Evolutionary conservation across 352 stramenopile genomes (phyloP), one percentile per base, ranked within the genome.

Genomic region (Globisporangium emineosum): DNA sequence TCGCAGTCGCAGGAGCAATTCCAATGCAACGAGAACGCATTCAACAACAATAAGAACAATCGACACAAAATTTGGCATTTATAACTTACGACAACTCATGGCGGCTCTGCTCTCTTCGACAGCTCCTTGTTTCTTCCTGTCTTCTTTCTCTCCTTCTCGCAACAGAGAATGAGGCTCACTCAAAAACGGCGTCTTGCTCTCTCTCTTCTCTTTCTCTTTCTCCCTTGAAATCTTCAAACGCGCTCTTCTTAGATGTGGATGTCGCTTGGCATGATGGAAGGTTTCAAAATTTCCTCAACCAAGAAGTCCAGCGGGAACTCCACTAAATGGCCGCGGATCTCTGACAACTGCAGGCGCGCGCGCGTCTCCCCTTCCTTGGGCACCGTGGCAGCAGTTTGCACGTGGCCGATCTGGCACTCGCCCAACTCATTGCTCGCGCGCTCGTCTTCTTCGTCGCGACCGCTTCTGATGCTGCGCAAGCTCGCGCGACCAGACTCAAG

Each of bases 251-350:
- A 96, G 77, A 94, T 94, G 76, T 96, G 84, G 62, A 96, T 88
- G 65, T 93, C 86, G 52, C 71, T 75, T 1, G 88, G 88, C 62
- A 96, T 65, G 57, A 94, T 89, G 40, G 86, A 87, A 47, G 88
- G 88, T 62, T 92, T 89, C 17, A 96, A 70, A 47, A 91, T 91
- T 67, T 94, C 86, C 62, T 94, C 86, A 21, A 80, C 78, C 37
- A 96, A 65, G 56, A 96, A 96, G 43, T 96, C 78, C 32, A 94
- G 61, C 27, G 88, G 88, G 62, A 95, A 96, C 40, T 94, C 82
- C 29, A 96, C 88, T 1, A 96, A 71, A 52, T 94, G 86, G 37
- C 88, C 88, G 33, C 81, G 84, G 57, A 96, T 95, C 69, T 90
- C 83, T 32, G 78, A 91, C 8, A 96, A 68, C 68, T 92, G 78